A percentile compares a stretch with the other conserved stretches of the same genome.
Conservation (phyloP, 805 yeast species). For the Yarrowia hollandica region DNA sequence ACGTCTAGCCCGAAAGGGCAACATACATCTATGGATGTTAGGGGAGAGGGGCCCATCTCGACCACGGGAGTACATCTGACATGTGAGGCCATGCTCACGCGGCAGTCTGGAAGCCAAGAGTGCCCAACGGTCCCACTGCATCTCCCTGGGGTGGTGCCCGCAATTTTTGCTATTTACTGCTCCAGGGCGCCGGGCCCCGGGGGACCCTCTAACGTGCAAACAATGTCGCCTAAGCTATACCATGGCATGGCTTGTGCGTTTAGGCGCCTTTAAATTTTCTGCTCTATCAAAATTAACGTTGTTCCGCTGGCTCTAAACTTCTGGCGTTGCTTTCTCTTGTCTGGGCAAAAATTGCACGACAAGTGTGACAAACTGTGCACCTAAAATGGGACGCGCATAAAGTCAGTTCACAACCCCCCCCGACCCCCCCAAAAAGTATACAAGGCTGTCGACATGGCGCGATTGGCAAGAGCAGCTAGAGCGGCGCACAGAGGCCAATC, state of each 20-base stretch:
- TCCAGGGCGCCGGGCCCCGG: no score
- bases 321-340: slow-evolving; percentile 21
- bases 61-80: slow-evolving; percentile 2
- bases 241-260: slow-evolving; percentile 6
- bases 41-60: no score
- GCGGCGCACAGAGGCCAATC: background rate
- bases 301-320: slow-evolving; percentile 4
- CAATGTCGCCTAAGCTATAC: no score
- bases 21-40: slow-evolving; percentile 15
- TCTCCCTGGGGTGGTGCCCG: no score
- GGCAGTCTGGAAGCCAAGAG: background rate
- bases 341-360: slow-evolving; percentile 12
- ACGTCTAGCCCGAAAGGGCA: slow-evolving; percentile 27
- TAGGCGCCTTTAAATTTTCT: slow-evolving; percentile 11
- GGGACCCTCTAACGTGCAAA: no score
- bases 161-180: no score
- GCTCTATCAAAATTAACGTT: slow-evolving; percentile 9
- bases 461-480: background rate
- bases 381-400: slow-evolving; percentile 14
- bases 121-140: background rate
- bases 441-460: no score
- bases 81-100: slow-evolving; percentile 7
- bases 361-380: background rate
- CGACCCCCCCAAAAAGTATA: no score
- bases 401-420: no score